These are phyloP conservation scores for Diaporthe aspalathi DNA, from an alignment of 2,329 filamentous ascomycete genomes.

Conservation along the genomic window DNA sequence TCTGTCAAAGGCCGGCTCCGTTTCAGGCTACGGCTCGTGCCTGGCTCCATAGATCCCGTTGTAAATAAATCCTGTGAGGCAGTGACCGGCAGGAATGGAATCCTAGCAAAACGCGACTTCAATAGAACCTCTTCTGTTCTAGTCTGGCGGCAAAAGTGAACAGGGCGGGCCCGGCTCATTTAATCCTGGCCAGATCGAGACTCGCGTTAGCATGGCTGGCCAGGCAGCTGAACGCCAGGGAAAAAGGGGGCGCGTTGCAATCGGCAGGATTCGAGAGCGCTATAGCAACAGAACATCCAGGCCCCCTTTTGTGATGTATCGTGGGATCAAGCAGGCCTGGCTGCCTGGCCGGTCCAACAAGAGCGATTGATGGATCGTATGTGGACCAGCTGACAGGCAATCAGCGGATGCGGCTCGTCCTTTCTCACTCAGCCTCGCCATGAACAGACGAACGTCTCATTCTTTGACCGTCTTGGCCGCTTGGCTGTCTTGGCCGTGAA, in stretches of 20 bases:
- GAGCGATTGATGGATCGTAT: neutral
- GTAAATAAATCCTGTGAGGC: neutral
- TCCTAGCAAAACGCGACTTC: constrained; percentile 9
- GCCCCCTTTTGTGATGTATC: neutral
- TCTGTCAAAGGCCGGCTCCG: neutral
- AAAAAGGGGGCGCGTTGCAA: neutral
- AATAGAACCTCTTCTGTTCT: neutral
- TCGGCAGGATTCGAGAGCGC: constrained; percentile 2
- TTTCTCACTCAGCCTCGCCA: neutral
- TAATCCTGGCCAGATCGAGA: constrained; percentile 24
- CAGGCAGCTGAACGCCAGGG: neutral
- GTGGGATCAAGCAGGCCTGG: neutral
- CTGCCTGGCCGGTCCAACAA: too few relatives aligned
- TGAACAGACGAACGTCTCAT: neutral
- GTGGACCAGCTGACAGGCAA: too few relatives aligned
- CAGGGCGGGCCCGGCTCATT: constrained; percentile 18
- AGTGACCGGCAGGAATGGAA: constrained; percentile 1
- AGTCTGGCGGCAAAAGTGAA: neutral
- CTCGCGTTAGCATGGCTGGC: constrained; percentile 19
- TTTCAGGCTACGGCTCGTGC: neutral
- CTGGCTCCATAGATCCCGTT: neutral
- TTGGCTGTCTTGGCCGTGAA: constrained; percentile 20
- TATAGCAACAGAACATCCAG: neutral
- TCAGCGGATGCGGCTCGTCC: neutral
- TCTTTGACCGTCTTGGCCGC: constrained; percentile 5